A percentile compares a stretch with the other conserved stretches of the same genome.
Conservation (phyloP, 768 basidiomycete genomes). For the Piloderma croceum region DNA sequence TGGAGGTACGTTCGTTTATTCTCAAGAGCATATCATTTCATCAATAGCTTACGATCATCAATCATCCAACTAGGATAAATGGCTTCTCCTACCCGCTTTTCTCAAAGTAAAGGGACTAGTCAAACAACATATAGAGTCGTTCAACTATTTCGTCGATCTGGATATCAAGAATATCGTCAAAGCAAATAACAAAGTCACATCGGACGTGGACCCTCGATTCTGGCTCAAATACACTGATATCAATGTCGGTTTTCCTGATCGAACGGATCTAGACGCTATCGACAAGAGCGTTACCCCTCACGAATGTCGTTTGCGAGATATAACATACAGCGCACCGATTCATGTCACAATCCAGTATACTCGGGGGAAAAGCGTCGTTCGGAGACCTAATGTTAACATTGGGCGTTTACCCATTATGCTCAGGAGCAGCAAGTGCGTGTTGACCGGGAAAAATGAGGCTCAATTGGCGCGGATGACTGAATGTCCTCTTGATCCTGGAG, state of each 20-base stretch:
- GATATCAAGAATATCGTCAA: slow-evolving; percentile 96
- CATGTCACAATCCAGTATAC: slow-evolving; percentile 94
- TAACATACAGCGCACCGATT: slow-evolving; percentile 90
- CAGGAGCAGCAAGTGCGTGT: slow-evolving; percentile 88
- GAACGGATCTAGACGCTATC: slow-evolving; percentile 74
- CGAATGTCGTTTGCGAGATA: slow-evolving; percentile 94
- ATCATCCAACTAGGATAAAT: slow-evolving; percentile 74
- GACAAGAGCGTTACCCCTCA: slow-evolving; percentile 89
- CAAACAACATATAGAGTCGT: slow-evolving; percentile 98
- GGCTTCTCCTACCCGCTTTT: slow-evolving; percentile 94
- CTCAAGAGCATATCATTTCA: not conserved
- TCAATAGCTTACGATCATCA: slow-evolving; percentile 7
- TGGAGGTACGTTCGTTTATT: slow-evolving; percentile 61
- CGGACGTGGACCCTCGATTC: slow-evolving; percentile 94
- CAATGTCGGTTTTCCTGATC: slow-evolving; percentile 84
- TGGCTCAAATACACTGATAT: slow-evolving; percentile 97
- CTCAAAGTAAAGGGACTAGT: slow-evolving; percentile 97
- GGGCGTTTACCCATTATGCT: slow-evolving; percentile 96
- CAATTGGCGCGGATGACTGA: slow-evolving; percentile 93
- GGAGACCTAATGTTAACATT: slow-evolving; percentile 76
- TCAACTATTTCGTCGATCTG: slow-evolving; percentile 97
- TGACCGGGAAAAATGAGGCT: slow-evolving; percentile 69
- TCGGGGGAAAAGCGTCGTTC: slow-evolving; percentile 83
- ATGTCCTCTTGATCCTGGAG: slow-evolving; percentile 98
- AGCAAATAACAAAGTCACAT: slow-evolving; percentile 89